Percentiles rank a stretch among this genome's conserved stretches.
phyloP scores from a whole-genome alignment of 2,329 filamentous ascomycete genomes.

The Dryadomyces quercus-mongolicae region DNA sequence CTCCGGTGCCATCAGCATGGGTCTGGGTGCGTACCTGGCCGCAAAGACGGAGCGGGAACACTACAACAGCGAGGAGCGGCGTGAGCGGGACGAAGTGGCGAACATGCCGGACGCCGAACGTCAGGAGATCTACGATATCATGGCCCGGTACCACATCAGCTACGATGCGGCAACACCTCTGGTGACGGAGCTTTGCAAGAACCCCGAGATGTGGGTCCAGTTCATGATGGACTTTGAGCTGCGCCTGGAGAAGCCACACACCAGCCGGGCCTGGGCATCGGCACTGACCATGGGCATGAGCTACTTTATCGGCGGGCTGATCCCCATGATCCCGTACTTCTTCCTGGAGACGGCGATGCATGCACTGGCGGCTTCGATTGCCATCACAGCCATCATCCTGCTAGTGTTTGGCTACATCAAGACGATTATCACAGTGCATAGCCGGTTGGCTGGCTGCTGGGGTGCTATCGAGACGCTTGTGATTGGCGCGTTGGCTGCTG shows the following conservation, averaged over 20 bases:
- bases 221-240: slow-evolving; percentile 51
- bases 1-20: slow-evolving; percentile 67
- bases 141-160: slow-evolving; percentile 32
- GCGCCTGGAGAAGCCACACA: slow-evolving; percentile 31
- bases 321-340: slow-evolving; percentile 63
- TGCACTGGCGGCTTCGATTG: slow-evolving; percentile 47
- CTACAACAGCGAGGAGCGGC: slow-evolving; percentile 35
- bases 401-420: slow-evolving; percentile 55
- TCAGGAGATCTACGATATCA: slow-evolving; percentile 34
- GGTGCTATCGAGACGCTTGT: slow-evolving; percentile 53
- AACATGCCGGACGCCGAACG: slow-evolving; percentile 29
- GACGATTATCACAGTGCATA: slow-evolving; percentile 40
- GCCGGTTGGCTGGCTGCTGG: slow-evolving; percentile 39
- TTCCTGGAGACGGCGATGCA: slow-evolving; percentile 32
- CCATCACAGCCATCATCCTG: slow-evolving; percentile 46
- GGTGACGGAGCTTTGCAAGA: slow-evolving; percentile 34
- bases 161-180: slow-evolving; percentile 29
- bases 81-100: slow-evolving; percentile 30
- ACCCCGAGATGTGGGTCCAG: slow-evolving; percentile 36
- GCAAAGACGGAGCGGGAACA: slow-evolving; percentile 43
- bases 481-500: slow-evolving; percentile 53
- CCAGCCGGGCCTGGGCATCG: slow-evolving; percentile 36
- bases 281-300: slow-evolving; percentile 55
- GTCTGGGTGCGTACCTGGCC: slow-evolving; percentile 61
- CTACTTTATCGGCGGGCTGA: slow-evolving; percentile 58